Percentiles rank a stretch among this genome's conserved stretches.
Evolutionary conservation across 768 basidiomycete genomes (phyloP).

Genomic region (Rhizopogon rudus): DNA sequence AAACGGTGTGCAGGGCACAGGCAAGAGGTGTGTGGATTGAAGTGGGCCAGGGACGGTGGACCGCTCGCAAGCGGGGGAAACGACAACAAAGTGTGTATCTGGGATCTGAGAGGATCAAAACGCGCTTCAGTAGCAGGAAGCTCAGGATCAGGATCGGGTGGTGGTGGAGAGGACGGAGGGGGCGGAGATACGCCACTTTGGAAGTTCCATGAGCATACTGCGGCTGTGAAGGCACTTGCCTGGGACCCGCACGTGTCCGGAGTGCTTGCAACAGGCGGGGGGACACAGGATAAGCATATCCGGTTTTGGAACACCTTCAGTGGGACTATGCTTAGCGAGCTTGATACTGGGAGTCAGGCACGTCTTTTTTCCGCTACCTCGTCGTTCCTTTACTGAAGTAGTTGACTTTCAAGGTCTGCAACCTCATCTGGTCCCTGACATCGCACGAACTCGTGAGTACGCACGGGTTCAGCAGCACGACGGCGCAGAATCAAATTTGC

Average conservation of each 20-base stretch:
- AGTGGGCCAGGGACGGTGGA: conserved; percentile 60
- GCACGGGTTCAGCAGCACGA: conserved; percentile 91
- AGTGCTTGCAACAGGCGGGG: conserved; percentile 90
- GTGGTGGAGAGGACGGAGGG: conserved; percentile 25
- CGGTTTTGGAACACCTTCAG: conserved; percentile 94
- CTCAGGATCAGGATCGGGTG: conserved; percentile 25
- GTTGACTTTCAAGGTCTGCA: conserved; percentile 72
- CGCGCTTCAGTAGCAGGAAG: conserved; percentile 22
- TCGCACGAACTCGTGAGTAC: conserved; percentile 98
- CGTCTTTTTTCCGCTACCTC: background rate
- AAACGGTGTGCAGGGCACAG: conserved; percentile 69
- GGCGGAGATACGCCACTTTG: conserved; percentile 68
- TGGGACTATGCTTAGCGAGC: conserved; percentile 78
- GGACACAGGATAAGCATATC: conserved; percentile 98
- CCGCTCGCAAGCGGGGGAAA: conserved; percentile 92
- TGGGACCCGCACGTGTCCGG: conserved; percentile 97
- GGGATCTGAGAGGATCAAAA: conserved; percentile 77
- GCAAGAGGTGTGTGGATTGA: conserved; percentile 95
- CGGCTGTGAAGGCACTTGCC: conserved; percentile 96
- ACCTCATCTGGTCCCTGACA: conserved; percentile 92
- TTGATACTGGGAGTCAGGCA: conserved; percentile 97
- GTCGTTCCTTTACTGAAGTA: background rate
- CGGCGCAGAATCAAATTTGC: conserved; percentile 94
- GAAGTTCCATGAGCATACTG: conserved; percentile 95
- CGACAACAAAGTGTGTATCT: conserved; percentile 98